Conservation (phyloP, 805 yeast species). For the Candida corydali region DNA sequence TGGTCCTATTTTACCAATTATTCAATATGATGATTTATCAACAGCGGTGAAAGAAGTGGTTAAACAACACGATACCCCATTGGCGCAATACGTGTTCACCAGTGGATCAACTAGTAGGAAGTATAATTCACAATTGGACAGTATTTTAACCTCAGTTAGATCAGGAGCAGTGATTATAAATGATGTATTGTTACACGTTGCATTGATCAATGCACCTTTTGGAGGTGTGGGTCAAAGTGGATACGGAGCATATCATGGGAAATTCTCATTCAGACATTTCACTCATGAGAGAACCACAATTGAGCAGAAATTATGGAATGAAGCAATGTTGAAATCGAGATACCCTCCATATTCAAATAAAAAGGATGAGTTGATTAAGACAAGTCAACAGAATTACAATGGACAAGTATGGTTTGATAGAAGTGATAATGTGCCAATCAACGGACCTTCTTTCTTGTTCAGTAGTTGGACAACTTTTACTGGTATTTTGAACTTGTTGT, state of each 20-base stretch:
- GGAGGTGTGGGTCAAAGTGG: conserved; percentile 94
- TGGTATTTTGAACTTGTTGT: conserved; percentile 26
- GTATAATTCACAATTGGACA: conserved; percentile 41
- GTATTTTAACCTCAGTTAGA: conserved; percentile 49
- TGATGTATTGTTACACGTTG: conserved; percentile 71
- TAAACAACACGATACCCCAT: conserved; percentile 63
- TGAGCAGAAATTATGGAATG: conserved; percentile 63
- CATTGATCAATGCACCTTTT: conserved; percentile 66
- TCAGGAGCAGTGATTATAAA: conserved; percentile 72
- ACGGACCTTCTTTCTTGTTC: conserved; percentile 33
- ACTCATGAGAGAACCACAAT: conserved; percentile 69
- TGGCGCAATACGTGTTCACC: conserved; percentile 71
- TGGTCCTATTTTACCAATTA: conserved; percentile 80
- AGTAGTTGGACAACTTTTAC: conserved; percentile 26
- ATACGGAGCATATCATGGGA: conserved; percentile 77
- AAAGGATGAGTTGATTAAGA: conserved; percentile 28
- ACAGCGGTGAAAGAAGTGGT: conserved; percentile 43
- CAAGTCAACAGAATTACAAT: conserved; percentile 23
- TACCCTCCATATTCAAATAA: conserved; percentile 54
- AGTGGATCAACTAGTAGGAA: conserved; percentile 37
- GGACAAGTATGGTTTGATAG: conserved; percentile 39
- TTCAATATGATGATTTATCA: conserved; percentile 48
- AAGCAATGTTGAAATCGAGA: conserved; percentile 53
- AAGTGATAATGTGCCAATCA: conserved; percentile 28
- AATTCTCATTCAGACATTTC: conserved; percentile 46